Conservation (phyloP, 2,329 filamentous ascomycete species). For the Ophiosphaerella korrae region DNA sequence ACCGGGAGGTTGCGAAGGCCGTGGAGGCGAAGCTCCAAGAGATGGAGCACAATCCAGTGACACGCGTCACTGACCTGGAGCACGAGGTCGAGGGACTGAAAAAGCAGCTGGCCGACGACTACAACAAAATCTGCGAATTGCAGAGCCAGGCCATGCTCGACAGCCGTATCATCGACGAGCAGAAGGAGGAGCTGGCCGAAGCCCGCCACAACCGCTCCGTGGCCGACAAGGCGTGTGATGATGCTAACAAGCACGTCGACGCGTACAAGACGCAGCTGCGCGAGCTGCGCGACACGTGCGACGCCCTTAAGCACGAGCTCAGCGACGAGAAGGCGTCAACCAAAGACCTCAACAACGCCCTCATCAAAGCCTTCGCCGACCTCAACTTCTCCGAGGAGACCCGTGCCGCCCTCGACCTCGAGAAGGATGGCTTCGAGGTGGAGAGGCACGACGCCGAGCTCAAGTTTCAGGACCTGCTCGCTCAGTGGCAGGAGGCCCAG, state of each 20-base stretch:
- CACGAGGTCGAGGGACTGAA: neutral
- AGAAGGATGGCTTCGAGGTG: constrained; percentile 7
- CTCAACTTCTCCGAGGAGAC: no score
- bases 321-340: constrained; percentile 3
- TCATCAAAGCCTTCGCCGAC: constrained; percentile 13
- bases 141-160: neutral
- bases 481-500: constrained; percentile 13
- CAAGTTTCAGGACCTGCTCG: constrained; percentile 15
- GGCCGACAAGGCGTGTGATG: neutral
- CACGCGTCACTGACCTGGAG: neutral
- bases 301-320: constrained; percentile 1
- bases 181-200: neutral
- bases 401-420: constrained; percentile 3
- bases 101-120: neutral
- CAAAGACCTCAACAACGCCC: neutral
- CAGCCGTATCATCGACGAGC: neutral
- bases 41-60: no score
- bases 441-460: constrained; percentile 5
- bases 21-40: no score
- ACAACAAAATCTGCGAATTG: neutral
- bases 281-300: neutral
- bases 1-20: no score
- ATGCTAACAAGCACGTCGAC: neutral
- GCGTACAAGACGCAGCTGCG: neutral
- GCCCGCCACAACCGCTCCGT: neutral